phyloP scores from a whole-genome alignment of 352 stramenopile genomes.

The Plasmopara halstedii region DNA sequence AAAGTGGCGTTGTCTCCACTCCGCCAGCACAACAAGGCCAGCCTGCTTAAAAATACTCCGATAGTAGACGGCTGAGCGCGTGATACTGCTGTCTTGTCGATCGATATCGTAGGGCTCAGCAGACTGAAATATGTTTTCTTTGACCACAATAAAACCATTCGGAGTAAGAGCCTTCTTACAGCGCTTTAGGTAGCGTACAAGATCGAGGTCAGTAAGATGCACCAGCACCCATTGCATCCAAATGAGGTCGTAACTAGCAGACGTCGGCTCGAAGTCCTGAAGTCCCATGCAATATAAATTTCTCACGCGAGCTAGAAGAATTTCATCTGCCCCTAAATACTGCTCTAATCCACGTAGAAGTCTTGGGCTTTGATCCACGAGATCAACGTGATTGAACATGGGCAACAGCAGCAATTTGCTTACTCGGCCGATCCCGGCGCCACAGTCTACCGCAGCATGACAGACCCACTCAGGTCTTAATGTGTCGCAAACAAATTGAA shows the following conservation, averaged over 20 bases:
- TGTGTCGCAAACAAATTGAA: constrained; percentile 33
- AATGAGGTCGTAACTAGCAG: constrained; percentile 89
- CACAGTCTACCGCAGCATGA: constrained; percentile 64
- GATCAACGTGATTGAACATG: constrained; percentile 83
- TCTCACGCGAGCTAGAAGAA: constrained; percentile 31
- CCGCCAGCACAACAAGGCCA: constrained; percentile 77
- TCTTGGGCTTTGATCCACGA: constrained; percentile 92
- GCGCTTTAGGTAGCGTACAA: constrained; percentile 87
- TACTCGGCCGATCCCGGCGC: constrained; percentile 92
- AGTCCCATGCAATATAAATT: constrained; percentile 89
- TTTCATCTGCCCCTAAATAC: constrained; percentile 70
- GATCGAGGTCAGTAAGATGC: constrained; percentile 93
- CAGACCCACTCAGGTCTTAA: constrained; percentile 41
- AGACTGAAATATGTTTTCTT: constrained; percentile 89
- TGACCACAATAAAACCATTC: constrained; percentile 55
- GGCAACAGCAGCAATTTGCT: constrained; percentile 91
- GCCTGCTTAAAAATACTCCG: constrained; percentile 89
- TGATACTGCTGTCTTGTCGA: constrained; percentile 91
- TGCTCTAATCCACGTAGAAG: constrained; percentile 83
- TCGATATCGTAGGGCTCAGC: constrained; percentile 88
- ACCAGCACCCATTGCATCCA: constrained; percentile 97
- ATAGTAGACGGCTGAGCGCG: constrained; percentile 84
- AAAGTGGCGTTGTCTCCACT: constrained; percentile 88
- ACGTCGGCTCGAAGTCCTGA: constrained; percentile 80
- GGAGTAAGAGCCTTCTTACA: constrained; percentile 66